A percentile compares a stretch with the other conserved stretches of the same genome.
Evolutionary conservation across 1,284 basidiomycete species (phyloP).

Genomic region (Pterula multifida): DNA sequence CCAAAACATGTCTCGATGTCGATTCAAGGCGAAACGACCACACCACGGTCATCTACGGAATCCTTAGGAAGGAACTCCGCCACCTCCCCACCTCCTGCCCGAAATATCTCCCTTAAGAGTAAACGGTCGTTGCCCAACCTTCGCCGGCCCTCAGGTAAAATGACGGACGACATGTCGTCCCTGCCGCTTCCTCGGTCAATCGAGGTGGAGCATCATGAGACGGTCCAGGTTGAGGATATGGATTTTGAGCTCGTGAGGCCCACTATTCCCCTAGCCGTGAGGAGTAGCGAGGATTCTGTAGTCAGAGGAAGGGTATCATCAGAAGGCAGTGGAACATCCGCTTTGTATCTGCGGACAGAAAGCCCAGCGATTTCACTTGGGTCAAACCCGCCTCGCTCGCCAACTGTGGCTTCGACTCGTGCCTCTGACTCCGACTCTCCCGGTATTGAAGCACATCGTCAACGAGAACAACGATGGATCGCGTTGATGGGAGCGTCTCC

Average conservation of each 20-base stretch:
- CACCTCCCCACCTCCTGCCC: conserved; percentile 13
- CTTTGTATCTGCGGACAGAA: background rate
- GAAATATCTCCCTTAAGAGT: conserved; percentile 32
- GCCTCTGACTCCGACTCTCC: conserved; percentile 19
- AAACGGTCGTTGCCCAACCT: conserved; percentile 51
- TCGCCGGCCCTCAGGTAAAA: conserved; percentile 22
- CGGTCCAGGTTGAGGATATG: conserved; percentile 62
- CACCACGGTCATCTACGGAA: conserved; percentile 9
- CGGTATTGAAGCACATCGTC: conserved; percentile 56
- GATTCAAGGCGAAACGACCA: conserved; percentile 15
- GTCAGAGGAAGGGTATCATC: conserved; percentile 17
- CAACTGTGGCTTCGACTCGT: conserved; percentile 5
- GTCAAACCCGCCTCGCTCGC: conserved; percentile 6
- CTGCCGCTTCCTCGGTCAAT: conserved; percentile 5
- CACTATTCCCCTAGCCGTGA: conserved; percentile 27
- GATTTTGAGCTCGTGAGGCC: conserved; percentile 70
- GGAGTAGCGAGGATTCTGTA: conserved; percentile 44
- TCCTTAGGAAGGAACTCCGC: conserved; percentile 13
- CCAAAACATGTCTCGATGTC: background rate
- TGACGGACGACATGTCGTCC: background rate
- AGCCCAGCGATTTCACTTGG: conserved; percentile 18
- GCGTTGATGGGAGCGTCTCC: conserved; percentile 50
- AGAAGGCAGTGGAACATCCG: conserved; percentile 8
- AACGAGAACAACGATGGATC: conserved; percentile 70
- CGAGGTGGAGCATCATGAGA: conserved; percentile 25